Conservation (phyloP, 768 basidiomycete genomes). For the Pulveroboletus sp. region DNA sequence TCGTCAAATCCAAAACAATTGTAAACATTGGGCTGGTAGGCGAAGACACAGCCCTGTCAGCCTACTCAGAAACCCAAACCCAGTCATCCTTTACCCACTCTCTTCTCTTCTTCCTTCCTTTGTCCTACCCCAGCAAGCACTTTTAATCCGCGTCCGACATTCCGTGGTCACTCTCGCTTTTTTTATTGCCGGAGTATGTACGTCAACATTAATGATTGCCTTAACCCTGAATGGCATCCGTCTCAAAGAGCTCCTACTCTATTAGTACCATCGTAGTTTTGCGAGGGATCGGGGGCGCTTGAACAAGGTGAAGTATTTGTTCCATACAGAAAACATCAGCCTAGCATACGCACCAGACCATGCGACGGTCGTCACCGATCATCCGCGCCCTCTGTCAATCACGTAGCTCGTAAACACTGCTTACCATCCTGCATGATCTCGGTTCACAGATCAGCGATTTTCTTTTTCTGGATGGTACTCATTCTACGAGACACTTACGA, state of each 20-base stretch:
- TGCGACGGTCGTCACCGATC: neutral
- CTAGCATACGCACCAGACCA: neutral
- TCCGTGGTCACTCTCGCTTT: neutral
- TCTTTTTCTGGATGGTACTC: slow-evolving; percentile 4
- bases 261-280: neutral
- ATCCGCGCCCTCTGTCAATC: neutral
- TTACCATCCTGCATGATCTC: slow-evolving; percentile 4
- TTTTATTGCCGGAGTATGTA: neutral
- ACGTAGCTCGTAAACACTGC: neutral
- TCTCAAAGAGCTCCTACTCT: neutral
- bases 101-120: neutral
- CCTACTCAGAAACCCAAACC: neutral
- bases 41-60: neutral
- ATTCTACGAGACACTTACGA: neutral
- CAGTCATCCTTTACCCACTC: slow-evolving; percentile 1
- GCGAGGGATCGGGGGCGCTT: neutral
- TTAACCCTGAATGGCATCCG: neutral
- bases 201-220: neutral
- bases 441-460: neutral
- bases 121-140: neutral
- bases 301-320: slow-evolving; percentile 11
- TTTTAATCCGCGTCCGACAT: neutral
- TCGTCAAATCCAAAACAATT: neutral
- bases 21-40: too few species aligned
- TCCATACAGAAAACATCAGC: neutral